phyloP scores from a whole-genome alignment of 306 rosid genomes.

The Vachellia collinsii region DNA sequence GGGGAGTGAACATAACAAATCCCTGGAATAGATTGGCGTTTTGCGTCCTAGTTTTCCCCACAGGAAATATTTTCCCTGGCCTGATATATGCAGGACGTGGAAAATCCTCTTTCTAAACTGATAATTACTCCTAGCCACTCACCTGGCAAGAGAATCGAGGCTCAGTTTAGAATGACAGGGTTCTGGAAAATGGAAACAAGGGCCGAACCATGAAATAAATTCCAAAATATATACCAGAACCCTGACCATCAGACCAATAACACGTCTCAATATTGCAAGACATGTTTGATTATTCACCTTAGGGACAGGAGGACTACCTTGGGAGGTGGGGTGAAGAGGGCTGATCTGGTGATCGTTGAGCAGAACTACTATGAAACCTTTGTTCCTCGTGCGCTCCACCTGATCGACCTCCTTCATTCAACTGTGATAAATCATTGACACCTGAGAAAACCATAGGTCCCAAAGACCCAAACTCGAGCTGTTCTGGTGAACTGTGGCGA shows the following conservation, averaged over 20 bases:
- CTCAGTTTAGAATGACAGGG: constrained; percentile 3
- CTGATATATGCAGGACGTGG: constrained; percentile 29
- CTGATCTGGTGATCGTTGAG: constrained; percentile 64
- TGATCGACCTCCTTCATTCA: constrained; percentile 54
- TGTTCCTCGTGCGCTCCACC: constrained; percentile 65
- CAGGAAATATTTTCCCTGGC: constrained; percentile 37
- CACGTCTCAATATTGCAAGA: neutral
- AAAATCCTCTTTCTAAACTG: constrained; percentile 46
- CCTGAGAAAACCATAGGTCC: constrained; percentile 64
- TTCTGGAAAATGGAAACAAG: neutral
- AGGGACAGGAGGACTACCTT: constrained; percentile 51
- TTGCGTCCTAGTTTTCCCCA: constrained; percentile 36
- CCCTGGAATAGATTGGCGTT: neutral
- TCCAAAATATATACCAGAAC: neutral
- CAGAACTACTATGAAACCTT: constrained; percentile 56
- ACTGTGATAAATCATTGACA: constrained; percentile 55
- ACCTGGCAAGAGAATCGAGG: constrained; percentile 43
- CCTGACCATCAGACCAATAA: constrained; percentile 11
- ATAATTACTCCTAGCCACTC: constrained; percentile 45
- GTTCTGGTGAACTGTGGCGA: constrained; percentile 60
- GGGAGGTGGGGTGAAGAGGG: constrained; percentile 66
- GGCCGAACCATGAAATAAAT: neutral
- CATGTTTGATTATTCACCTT: constrained; percentile 1
- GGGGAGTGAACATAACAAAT: constrained; percentile 17
- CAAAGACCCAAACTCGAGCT: constrained; percentile 74